Evolutionary conservation across 176 grass and related monocot genomes (phyloP).

Genomic region (Aegilops tauschii): DNA sequence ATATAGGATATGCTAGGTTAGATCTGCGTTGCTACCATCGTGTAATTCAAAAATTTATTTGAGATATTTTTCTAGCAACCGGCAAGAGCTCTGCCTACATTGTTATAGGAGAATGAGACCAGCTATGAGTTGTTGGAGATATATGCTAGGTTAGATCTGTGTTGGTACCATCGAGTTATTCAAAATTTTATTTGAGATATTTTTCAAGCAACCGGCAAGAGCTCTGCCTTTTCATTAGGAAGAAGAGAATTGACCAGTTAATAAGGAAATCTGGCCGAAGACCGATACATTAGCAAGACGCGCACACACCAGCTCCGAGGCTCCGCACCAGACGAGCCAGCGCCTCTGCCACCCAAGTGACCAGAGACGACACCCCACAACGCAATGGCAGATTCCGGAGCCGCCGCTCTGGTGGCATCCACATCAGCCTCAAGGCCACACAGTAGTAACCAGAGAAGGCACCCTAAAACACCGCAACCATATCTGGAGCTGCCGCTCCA

Average conservation of each 20-base stretch:
- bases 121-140: not conserved
- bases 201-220: not conserved
- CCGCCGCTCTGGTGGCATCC: not conserved
- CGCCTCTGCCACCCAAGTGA: not conserved
- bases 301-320: not conserved
- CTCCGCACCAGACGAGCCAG: not conserved
- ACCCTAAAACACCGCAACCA: not conserved
- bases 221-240: not conserved
- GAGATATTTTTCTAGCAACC: not conserved
- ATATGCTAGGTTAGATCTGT: conserved; percentile 1
- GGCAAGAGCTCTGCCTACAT: not conserved
- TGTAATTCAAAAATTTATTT: not conserved
- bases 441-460: not conserved
- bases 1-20: not conserved
- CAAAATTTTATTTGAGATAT: not conserved
- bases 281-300: not conserved
- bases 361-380: not conserved
- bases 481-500: not conserved
- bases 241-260: not conserved
- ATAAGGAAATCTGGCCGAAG: not conserved
- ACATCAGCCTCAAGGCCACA: not conserved
- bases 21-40: not conserved
- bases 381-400: not conserved
- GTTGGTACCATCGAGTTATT: not conserved
- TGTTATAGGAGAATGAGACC: not conserved